phyloP scores from a whole-genome alignment of 1,284 basidiomycete species.

The Ustilago shanxiensis region DNA sequence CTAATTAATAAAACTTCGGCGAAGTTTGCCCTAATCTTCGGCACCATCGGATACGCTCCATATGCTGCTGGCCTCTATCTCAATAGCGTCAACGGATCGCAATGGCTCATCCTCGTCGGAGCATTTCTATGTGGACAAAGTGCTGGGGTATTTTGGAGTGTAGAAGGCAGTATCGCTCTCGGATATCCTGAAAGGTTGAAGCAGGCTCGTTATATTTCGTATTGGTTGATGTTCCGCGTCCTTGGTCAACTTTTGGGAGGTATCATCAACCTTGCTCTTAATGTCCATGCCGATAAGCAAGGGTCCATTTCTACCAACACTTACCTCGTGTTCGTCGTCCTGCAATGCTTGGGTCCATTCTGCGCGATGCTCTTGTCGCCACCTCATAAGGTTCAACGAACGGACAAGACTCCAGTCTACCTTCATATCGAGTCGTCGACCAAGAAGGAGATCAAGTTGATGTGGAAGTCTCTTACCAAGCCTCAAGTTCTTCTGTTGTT shows the following conservation, averaged over 20 bases:
- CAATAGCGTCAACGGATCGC: slow-evolving; percentile 55
- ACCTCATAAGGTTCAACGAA: slow-evolving; percentile 70
- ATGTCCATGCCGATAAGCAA: slow-evolving; percentile 57
- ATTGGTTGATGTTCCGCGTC: slow-evolving; percentile 69
- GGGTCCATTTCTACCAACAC: slow-evolving; percentile 69
- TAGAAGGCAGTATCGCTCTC: slow-evolving; percentile 53
- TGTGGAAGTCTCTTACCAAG: slow-evolving; percentile 51
- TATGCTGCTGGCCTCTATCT: slow-evolving; percentile 70
- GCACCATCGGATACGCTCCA: slow-evolving; percentile 64
- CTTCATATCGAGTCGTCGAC: slow-evolving; percentile 60
- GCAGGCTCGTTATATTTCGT: slow-evolving; percentile 66
- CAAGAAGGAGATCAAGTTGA: slow-evolving; percentile 58
- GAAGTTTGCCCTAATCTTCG: slow-evolving; percentile 65
- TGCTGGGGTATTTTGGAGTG: slow-evolving; percentile 69
- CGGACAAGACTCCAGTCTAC: slow-evolving; percentile 68
- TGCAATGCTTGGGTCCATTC: slow-evolving; percentile 69
- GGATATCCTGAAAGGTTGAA: slow-evolving; percentile 66
- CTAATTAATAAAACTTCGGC: slow-evolving; percentile 62
- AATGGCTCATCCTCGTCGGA: slow-evolving; percentile 70
- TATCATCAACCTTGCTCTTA: slow-evolving; percentile 70
- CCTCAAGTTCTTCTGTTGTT: slow-evolving; percentile 60
- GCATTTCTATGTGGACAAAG: slow-evolving; percentile 70
- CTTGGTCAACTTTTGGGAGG: slow-evolving; percentile 68
- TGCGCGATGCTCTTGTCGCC: slow-evolving; percentile 65
- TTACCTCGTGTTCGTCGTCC: slow-evolving; percentile 71